A percentile compares a stretch with the other conserved stretches of the same genome.
These are phyloP conservation scores for Gyromitra esculenta DNA, from an alignment of 2,329 filamentous ascomycete species.

Conservation along the genomic window DNA sequence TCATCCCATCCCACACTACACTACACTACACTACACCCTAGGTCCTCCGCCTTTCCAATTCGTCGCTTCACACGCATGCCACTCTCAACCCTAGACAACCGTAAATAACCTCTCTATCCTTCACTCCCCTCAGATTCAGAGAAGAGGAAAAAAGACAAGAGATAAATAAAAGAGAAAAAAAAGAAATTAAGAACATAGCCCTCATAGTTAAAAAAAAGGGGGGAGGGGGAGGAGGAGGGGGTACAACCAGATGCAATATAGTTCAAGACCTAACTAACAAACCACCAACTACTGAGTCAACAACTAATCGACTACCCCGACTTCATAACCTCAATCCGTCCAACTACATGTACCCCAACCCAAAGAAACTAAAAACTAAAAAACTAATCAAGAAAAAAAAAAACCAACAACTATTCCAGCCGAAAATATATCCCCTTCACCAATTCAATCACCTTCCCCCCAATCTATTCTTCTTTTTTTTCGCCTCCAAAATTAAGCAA, in stretches of 20 bases:
- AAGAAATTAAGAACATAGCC: not conserved
- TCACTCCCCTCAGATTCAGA: not conserved
- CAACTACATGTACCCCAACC: too few species aligned
- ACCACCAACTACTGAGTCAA: too few species aligned
- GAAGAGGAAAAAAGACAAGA: not conserved
- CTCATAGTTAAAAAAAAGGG: not conserved
- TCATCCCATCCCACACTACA: not conserved
- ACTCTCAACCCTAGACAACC: not conserved
- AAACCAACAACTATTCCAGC: not conserved
- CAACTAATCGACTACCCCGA: too few species aligned
- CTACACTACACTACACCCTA: too few species aligned
- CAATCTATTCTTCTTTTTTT: not conserved
- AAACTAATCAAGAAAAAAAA: not conserved
- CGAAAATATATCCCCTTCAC: too few species aligned
- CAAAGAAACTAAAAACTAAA: not conserved
- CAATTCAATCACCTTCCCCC: too few species aligned
- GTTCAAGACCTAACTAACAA: too few species aligned
- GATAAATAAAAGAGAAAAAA: not conserved
- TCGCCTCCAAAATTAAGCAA: conserved; percentile 3
- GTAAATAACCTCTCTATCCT: not conserved
- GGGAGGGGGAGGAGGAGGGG: too few species aligned
- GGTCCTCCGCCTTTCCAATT: not conserved
- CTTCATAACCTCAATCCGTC: too few species aligned
- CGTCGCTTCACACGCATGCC: not conserved
- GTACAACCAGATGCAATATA: too few species aligned